Percentiles rank a stretch among this genome's conserved stretches.
Evolutionary conservation across 257 asterid genomes (phyloP).

Genomic region (Solanum chmielewskii): DNA sequence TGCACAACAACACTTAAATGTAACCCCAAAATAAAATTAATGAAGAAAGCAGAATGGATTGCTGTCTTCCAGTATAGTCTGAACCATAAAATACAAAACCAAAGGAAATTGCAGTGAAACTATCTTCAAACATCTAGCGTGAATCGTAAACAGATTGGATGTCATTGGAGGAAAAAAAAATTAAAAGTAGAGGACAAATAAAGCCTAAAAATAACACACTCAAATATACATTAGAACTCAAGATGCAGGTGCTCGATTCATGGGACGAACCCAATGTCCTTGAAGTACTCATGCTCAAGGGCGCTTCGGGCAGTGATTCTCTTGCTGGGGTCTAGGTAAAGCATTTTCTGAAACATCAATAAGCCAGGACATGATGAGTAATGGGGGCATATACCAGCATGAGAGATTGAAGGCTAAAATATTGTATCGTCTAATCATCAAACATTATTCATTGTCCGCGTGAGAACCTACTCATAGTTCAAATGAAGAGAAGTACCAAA

Average conservation of each 20-base stretch:
- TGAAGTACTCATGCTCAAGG: conserved; percentile 86
- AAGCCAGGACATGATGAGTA: background rate
- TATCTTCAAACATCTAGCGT: background rate
- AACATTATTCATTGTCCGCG: background rate
- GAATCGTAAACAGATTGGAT: conserved; percentile 5
- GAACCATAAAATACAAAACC: background rate
- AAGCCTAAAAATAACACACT: conserved; percentile 21
- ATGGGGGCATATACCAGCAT: background rate
- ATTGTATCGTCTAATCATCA: background rate
- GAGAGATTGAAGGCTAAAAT: background rate
- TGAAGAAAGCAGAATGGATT: conserved; percentile 7
- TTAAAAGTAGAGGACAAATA: background rate
- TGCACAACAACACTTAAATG: background rate
- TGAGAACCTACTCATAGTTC: background rate
- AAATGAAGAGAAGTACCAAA: background rate
- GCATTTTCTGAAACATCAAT: conserved; percentile 32
- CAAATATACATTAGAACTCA: conserved; percentile 43
- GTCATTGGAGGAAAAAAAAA: conserved; percentile 13
- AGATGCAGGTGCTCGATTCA: conserved; percentile 15
- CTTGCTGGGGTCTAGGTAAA: conserved; percentile 78
- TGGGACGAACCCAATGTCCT: conserved; percentile 55
- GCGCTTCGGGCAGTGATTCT: conserved; percentile 82
- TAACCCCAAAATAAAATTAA: conserved; percentile 20
- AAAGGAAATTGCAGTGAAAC: conserved; percentile 9
- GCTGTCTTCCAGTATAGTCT: conserved; percentile 15